phyloP scores from a whole-genome alignment of 1,139 yeast species.

The Ogataea hybrid region DNA sequence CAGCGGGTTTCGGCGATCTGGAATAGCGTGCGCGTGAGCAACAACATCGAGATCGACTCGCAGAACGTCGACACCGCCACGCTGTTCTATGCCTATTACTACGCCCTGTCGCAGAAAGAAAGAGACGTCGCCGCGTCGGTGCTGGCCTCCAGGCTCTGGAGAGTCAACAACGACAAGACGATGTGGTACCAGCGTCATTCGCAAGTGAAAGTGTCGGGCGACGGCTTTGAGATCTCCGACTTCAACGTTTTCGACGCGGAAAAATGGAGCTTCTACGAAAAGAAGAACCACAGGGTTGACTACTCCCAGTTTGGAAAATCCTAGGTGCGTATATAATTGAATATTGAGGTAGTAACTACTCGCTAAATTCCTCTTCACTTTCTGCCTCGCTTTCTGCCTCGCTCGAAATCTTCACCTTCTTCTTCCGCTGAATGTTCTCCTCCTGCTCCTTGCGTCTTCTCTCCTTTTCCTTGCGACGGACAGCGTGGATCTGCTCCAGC shows the following conservation, averaged over 20 bases:
- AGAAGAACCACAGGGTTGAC: slow-evolving; percentile 27
- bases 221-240: slow-evolving; percentile 39
- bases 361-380: slow-evolving; percentile 5
- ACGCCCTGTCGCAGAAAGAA: slow-evolving; percentile 53
- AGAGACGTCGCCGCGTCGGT: slow-evolving; percentile 33
- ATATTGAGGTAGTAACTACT: neutral
- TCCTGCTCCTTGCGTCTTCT: slow-evolving; percentile 77
- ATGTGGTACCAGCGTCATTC: slow-evolving; percentile 41
- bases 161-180: slow-evolving; percentile 30
- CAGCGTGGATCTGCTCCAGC: slow-evolving; percentile 67
- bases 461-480: slow-evolving; percentile 59
- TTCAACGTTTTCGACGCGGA: slow-evolving; percentile 40
- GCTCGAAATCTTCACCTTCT: slow-evolving; percentile 57
- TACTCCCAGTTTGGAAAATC: slow-evolving; percentile 17
- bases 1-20: slow-evolving; percentile 38
- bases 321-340: slow-evolving; percentile 4
- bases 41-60: slow-evolving; percentile 33
- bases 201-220: slow-evolving; percentile 35
- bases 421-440: slow-evolving; percentile 72
- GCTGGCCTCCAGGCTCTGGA: slow-evolving; percentile 37
- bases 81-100: slow-evolving; percentile 59
- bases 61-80: slow-evolving; percentile 44
- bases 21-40: slow-evolving; percentile 46
- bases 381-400: too few relatives aligned
- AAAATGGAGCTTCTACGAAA: slow-evolving; percentile 37